These are phyloP conservation scores for Dissophora ornata DNA, from an alignment of 192 early-diverging fungal genomes.

Conservation along the genomic window DNA sequence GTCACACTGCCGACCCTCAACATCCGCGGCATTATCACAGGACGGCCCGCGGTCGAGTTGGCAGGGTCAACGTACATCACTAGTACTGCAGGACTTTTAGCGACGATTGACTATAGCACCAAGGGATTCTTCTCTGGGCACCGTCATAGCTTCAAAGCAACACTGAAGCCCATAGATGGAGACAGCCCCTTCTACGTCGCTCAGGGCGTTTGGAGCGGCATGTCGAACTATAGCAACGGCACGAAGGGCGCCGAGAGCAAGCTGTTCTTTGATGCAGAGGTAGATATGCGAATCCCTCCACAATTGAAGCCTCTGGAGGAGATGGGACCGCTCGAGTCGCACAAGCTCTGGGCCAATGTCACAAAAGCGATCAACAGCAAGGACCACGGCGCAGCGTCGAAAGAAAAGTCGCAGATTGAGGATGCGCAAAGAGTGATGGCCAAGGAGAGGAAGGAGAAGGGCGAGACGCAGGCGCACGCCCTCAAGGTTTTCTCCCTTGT, in stretches of 20 bases:
- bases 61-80: conserved; percentile 28
- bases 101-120: conserved; percentile 75
- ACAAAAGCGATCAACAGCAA: conserved; percentile 70
- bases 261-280: conserved; percentile 71
- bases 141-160: conserved; percentile 78
- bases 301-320: conserved; percentile 66
- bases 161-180: conserved; percentile 13
- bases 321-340: conserved; percentile 74
- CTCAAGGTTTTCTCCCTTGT: conserved; percentile 37
- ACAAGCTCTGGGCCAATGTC: conserved; percentile 76
- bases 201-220: conserved; percentile 74
- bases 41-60: conserved; percentile 52
- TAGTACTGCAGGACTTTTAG: conserved; percentile 13
- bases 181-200: conserved; percentile 17
- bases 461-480: conserved; percentile 45
- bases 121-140: conserved; percentile 84
- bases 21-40: conserved; percentile 76
- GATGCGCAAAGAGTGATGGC: conserved; percentile 71
- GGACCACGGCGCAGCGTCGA: conserved; percentile 75
- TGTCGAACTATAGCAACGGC: conserved; percentile 54
- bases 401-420: conserved; percentile 75
- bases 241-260: background rate
- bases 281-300: conserved; percentile 64
- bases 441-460: conserved; percentile 66
- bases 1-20: conserved; percentile 78